Evolutionary conservation across 371 early-diverging fungal genomes (phyloP).

Genomic region (Phascolomyces articulosus): DNA sequence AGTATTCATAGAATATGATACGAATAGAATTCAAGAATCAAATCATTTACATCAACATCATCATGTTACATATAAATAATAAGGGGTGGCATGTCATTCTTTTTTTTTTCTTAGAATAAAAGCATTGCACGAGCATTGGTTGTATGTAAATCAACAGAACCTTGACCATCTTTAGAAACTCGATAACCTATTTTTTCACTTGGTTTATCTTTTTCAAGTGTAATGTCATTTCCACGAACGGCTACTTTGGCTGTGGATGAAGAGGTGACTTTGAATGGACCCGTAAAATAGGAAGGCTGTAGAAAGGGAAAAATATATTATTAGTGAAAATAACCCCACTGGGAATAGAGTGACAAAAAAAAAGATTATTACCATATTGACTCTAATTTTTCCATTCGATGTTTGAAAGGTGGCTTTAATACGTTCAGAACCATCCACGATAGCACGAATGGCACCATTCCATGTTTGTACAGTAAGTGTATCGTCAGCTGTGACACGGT

Average conservation of each 20-base stretch:
- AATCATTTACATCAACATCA: too few species aligned
- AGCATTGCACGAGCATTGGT: slow-evolving; percentile 3
- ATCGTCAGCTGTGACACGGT: neutral
- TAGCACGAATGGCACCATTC: neutral
- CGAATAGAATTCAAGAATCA: too few species aligned
- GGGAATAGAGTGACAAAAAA: neutral
- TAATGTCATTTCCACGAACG: neutral
- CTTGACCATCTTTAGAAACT: neutral
- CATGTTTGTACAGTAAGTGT: neutral
- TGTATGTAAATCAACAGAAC: slow-evolving; percentile 1
- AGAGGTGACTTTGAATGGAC: neutral
- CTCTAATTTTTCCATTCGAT: neutral
- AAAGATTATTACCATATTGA: neutral
- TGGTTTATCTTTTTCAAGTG: neutral
- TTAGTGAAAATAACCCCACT: neutral
- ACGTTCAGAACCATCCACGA: neutral
- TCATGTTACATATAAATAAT: too few species aligned
- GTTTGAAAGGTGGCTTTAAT: neutral
- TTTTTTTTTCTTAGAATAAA: too few species aligned
- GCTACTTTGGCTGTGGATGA: neutral
- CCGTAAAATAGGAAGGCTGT: neutral
- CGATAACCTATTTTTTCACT: slow-evolving; percentile 1
- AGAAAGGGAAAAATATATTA: neutral
- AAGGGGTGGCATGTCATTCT: too few species aligned
- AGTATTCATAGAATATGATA: too few species aligned